Base-by-base conservation (phyloP, 306 rosid genomes). In the Vigna unguiculata region DNA sequence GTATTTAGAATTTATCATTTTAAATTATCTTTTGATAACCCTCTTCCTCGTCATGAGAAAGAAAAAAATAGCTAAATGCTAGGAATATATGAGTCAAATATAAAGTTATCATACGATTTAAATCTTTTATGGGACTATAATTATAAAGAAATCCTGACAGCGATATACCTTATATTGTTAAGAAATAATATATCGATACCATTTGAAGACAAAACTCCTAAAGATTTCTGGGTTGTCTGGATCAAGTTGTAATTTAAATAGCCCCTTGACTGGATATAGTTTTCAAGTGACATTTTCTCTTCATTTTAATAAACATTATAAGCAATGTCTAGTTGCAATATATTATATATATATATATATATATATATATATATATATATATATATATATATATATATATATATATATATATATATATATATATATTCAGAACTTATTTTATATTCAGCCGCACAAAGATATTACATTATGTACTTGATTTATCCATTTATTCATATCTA, bases 81-180 rank as follows among this genome's bases (percentile, higher is more conserved):
- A 32, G 5, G 7, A 32, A 32, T 32, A 32, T 32, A 6, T 5
- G 7, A 32, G 36, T 32, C 36, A 32, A 57, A 71, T 53, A 60
- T 3, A 10, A 55, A 71, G 73, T 71, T 81, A 9, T 43, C 5
- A 34, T 54, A 71, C 75, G 79, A 80, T 79, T 38, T 21, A 57
- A 71, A 81, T 84, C 82, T 71, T 40, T 32, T 60, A 79, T 70
- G 71, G 71, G 74, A 53, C 46, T 14, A 32, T 45, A 67, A 81
- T 51, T 58, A 62, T 71, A 74, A 65, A 57, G 13, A 77, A 77
- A 14, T 65, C 46, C 16, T 2, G 49, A 53, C 67, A 49, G 51
- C n/a, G 41, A 81, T 58, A 34, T 43, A 59, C 51, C 59, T 19
- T 45, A 9, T 9, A 40, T 40, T 40, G 3, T 40, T 40, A 40